Base-by-base conservation (phyloP, 192 early-diverging fungal species). In the Physocladia obscura region DNA sequence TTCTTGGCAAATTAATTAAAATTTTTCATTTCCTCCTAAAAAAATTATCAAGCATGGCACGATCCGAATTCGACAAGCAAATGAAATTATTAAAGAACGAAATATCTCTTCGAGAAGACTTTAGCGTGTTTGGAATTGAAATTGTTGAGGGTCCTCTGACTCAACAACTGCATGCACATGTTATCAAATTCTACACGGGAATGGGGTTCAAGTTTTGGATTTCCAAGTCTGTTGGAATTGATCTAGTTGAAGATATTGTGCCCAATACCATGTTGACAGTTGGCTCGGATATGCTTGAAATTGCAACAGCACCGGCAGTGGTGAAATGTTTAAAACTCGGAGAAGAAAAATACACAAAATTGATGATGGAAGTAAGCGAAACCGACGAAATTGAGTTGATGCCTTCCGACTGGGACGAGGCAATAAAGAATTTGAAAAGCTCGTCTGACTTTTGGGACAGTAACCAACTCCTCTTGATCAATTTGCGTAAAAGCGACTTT, bases 51-150 rank as follows among this genome's bases (percentile, higher is more conserved):
- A 54, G 52, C 24, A 22, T 22, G 11, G 52, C 6, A 15, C 6
- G 52, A 54, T 6, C 52, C 6, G 26, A 59, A 19, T 56, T 67
- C n/a, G 65, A 67, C 19, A 49, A 57, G 56, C 49, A 57, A 8
- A 32, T 44, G 36, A 57, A 57, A 26, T 15, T 29, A 6, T 50
- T 67, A 6, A 67, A 67, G 51, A 56, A 26, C 65, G 65, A 67
- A 67, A 67, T 67, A 8, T 57, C 65, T 21, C 62, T 63, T 40
- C 62, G 62, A 4, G 44, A 50, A 35, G 62, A 63, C 44, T 63
- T 63, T 51, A 4, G 21, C 4, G 51, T 67, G 39, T 67, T 59
- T 57, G 48, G 50, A 36, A 35, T 57, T 30, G 65, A 67, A 57
- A 35, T 15, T 47, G 49, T 57, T 27, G 8, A 4, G 4, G 26